phyloP scores from a whole-genome alignment of 2,329 filamentous ascomycete genomes.

The Calycina marina region DNA sequence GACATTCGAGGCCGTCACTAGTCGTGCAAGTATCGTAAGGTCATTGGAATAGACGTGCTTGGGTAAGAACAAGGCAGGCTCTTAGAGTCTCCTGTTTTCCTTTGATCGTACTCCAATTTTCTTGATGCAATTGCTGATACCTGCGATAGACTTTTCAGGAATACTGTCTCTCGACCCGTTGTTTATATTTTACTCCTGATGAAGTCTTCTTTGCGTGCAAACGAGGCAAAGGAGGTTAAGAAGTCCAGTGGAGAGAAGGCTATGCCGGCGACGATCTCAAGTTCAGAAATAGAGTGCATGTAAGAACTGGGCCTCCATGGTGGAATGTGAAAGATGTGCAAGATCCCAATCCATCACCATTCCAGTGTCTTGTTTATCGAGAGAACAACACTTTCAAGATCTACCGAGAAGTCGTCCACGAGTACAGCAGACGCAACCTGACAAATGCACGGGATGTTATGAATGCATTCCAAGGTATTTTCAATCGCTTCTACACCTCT shows the following conservation, averaged over 20 bases:
- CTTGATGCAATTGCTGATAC: no score
- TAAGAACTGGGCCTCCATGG: background rate
- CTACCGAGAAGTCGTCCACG: background rate
- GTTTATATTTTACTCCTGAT: background rate
- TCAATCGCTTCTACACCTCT: background rate
- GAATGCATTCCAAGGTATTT: background rate
- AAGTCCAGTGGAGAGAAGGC: background rate
- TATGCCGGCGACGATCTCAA: background rate
- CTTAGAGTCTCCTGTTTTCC: no score
- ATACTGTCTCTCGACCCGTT: background rate
- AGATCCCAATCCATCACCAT: background rate
- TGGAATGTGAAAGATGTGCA: background rate
- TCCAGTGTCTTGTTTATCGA: background rate
- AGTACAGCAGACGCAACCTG: background rate
- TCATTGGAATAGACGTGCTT: background rate
- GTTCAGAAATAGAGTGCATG: background rate
- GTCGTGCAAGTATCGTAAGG: background rate
- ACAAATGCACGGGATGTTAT: background rate
- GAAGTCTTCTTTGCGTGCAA: background rate
- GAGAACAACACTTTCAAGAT: background rate
- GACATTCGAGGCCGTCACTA: background rate
- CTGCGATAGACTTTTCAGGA: background rate
- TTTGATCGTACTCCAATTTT: no score
- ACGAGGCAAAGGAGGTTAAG: no score
- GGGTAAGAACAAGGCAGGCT: no score